Conservation (phyloP, 495 filamentous ascomycete species). For the Xylaria nigripes region DNA sequence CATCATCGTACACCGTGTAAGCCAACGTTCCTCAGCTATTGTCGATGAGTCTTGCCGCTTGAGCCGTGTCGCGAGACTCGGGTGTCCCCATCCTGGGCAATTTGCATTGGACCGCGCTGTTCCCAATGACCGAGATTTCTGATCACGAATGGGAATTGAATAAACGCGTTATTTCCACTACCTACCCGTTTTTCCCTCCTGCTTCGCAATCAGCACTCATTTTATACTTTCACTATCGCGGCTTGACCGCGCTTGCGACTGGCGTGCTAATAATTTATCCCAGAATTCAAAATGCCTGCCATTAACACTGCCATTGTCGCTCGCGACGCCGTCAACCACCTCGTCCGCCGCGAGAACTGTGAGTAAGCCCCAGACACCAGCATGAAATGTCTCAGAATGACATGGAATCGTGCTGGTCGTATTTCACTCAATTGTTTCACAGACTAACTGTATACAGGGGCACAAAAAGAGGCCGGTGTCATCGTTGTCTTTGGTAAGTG, state of each 20-base stretch:
- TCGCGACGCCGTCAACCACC: slow-evolving; percentile 35
- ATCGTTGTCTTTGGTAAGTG: slow-evolving; percentile 41
- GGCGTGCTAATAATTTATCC: slow-evolving; percentile 16
- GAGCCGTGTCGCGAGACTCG: background rate
- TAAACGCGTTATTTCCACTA: no score
- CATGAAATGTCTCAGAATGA: background rate
- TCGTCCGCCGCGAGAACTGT: slow-evolving; percentile 46
- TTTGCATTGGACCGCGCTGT: no score
- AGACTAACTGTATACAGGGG: slow-evolving; percentile 20
- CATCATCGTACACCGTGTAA: slow-evolving; percentile 3
- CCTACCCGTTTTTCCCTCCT: no score
- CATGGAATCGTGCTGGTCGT: background rate
- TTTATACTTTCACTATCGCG: background rate
- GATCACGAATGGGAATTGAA: no score
- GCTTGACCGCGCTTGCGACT: background rate
- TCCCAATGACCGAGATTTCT: no score
- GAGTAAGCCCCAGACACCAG: slow-evolving; percentile 20
- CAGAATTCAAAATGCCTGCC: slow-evolving; percentile 38
- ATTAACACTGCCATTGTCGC: slow-evolving; percentile 40
- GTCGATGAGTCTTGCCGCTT: slow-evolving; percentile 1
- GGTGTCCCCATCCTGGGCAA: background rate
- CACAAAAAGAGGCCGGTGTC: slow-evolving; percentile 42
- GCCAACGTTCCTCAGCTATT: background rate
- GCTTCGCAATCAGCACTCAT: background rate
- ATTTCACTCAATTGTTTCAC: background rate